Conservation (phyloP, 1,284 basidiomycete genomes). For the Schizopora paradoxa region DNA sequence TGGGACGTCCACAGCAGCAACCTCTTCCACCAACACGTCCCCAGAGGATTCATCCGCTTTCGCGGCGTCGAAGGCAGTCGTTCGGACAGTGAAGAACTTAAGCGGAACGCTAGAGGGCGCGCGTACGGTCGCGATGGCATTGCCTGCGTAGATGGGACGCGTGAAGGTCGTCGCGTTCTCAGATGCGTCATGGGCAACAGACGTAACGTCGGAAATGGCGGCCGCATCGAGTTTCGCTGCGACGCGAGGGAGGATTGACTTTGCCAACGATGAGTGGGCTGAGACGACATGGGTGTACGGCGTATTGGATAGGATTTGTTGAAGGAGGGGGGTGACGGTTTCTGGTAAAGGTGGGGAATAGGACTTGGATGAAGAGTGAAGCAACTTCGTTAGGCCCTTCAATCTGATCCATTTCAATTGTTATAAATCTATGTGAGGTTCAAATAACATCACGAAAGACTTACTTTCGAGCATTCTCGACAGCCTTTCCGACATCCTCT, state of each 20-base stretch:
- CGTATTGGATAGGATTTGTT: slow-evolving; percentile 37
- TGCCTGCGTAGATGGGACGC: slow-evolving; percentile 97
- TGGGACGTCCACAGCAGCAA: slow-evolving; percentile 64
- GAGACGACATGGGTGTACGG: slow-evolving; percentile 86
- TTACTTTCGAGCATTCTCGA: slow-evolving; percentile 80
- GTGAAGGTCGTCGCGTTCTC: slow-evolving; percentile 78
- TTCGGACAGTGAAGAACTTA: slow-evolving; percentile 94
- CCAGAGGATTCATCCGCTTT: slow-evolving; percentile 42
- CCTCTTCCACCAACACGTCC: slow-evolving; percentile 47
- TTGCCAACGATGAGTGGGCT: slow-evolving; percentile 71
- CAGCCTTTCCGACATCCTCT: slow-evolving; percentile 61
- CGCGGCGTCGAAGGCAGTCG: slow-evolving; percentile 89
- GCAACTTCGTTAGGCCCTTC: slow-evolving; percentile 39
- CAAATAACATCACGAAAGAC: slow-evolving; percentile 20
- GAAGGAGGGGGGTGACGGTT: slow-evolving; percentile 38
- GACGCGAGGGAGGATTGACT: slow-evolving; percentile 81
- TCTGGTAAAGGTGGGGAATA: slow-evolving; percentile 47
- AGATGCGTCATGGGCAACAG: slow-evolving; percentile 69
- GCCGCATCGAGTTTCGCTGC: slow-evolving; percentile 85
- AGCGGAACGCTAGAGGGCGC: slow-evolving; percentile 68
- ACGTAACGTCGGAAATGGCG: slow-evolving; percentile 86
- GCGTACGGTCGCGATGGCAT: slow-evolving; percentile 92
- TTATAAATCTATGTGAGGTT: slow-evolving; percentile 1
- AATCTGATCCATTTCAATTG: slow-evolving; percentile 30
- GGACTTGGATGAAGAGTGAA: slow-evolving; percentile 38